Base-by-base conservation (phyloP, 2,329 filamentous ascomycete species). In the Fusarium chuoi region DNA sequence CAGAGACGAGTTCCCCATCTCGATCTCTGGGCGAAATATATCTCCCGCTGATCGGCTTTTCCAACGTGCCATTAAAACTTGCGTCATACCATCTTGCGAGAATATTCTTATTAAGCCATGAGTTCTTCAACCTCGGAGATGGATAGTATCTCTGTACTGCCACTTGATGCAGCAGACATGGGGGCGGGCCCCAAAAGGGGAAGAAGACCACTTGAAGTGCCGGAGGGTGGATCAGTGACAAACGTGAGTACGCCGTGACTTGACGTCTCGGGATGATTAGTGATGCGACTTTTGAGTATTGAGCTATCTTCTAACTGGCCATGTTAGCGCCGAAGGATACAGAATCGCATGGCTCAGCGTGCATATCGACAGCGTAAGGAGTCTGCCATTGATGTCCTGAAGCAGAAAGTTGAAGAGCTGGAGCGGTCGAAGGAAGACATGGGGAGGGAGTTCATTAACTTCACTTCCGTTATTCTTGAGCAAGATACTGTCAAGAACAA, bases 291-390 rank as follows among this genome's bases (percentile, higher is more conserved):
- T 38, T 28, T 1, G 18, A 54, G 18, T 17, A 17, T 38, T 9
- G 15, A 4, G 35, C 4, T 15, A 20, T 18, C 24, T 7, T 24
- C 39, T 51, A 20, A 52, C 65, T 39, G 28, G 24, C 3, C 2
- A 5, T 35, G 1, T 11, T 36, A 68, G 65, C 54, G 62, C 9
- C 45, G 62, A 12, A 41, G 65, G 17, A n/a, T 67, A 13, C 65
- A 68, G 15, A 68, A 68, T 7, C 62, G 65, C 1, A 68, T 68
- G 62, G 65, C 62, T 5, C 65, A 68, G 28, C 65, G 65, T 12
- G 65, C 65, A 12, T 68, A 68, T 17, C 65, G 65, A 0, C 62
- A 68, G 14, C 65, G 62, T 15, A 68, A 68, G 18, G 65, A 68
- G 8, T 68, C 62, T 2, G 62, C 62, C 2, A 68, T 68, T 9